These are phyloP conservation scores for Botrytis hyacinthi DNA, from an alignment of 2,329 filamentous ascomycete genomes.

Conservation along the genomic window DNA sequence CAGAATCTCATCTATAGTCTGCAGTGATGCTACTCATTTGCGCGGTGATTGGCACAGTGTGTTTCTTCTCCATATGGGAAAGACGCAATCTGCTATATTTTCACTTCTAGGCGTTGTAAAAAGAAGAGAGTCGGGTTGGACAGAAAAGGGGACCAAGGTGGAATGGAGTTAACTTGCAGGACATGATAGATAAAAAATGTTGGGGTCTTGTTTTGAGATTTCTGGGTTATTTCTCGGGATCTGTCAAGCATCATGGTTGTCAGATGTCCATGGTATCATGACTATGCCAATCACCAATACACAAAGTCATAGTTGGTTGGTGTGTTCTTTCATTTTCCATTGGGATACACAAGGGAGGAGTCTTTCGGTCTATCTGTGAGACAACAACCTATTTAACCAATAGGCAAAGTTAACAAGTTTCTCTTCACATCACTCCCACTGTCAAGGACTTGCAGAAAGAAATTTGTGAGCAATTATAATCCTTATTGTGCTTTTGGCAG, in stretches of 20 bases:
- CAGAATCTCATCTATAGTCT: neutral
- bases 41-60: neutral
- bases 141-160: neutral
- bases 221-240: neutral
- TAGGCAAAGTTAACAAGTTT: too few relatives aligned
- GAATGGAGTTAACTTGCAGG: accelerated
- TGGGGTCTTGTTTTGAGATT: neutral
- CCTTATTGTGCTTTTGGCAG: too few relatives aligned
- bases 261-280: neutral
- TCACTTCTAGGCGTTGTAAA: neutral
- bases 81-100: neutral
- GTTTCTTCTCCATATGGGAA: neutral
- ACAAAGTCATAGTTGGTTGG: neutral
- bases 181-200: neutral
- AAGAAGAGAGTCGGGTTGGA: neutral
- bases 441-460: neutral
- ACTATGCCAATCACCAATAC: too few relatives aligned
- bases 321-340: neutral
- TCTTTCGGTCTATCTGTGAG: neutral
- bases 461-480: neutral
- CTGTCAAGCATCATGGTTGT: neutral
- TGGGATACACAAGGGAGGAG: neutral
- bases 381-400: neutral
- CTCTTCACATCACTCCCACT: neutral
- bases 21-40: neutral